phyloP scores from a whole-genome alignment of 1,139 yeast genomes.

The Magnusiomyces suaveolens region DNA sequence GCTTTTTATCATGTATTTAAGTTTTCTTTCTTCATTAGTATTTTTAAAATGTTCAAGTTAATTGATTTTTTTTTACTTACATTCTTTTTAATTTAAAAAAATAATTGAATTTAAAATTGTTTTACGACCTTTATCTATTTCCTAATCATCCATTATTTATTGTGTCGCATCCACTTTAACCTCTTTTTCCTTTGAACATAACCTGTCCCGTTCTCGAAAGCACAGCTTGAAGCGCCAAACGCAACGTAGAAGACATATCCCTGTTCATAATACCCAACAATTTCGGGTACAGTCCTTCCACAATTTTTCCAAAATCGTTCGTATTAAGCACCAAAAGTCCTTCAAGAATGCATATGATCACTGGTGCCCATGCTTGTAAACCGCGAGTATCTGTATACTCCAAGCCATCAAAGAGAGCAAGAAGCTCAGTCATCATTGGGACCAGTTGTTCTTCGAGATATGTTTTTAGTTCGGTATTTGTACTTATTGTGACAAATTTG shows the following conservation, averaged over 20 bases:
- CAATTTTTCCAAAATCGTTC: slow-evolving; percentile 55
- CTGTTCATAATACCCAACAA: slow-evolving; percentile 59
- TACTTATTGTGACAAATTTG: slow-evolving; percentile 1
- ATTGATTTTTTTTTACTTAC: too few relatives aligned
- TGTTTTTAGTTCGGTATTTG: slow-evolving; percentile 9
- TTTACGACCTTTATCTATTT: background rate
- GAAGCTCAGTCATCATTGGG: slow-evolving; percentile 62
- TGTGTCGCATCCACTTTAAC: background rate
- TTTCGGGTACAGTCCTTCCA: slow-evolving; percentile 59
- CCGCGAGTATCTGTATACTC: slow-evolving; percentile 69
- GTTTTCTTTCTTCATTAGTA: too few relatives aligned
- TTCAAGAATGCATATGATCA: slow-evolving; percentile 73
- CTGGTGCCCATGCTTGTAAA: slow-evolving; percentile 83
- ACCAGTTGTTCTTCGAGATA: slow-evolving; percentile 28
- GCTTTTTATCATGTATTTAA: slow-evolving; percentile 4
- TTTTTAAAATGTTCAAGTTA: too few relatives aligned
- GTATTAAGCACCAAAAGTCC: slow-evolving; percentile 73
- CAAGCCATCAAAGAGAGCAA: slow-evolving; percentile 58
- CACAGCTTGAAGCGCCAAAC: slow-evolving; percentile 57
- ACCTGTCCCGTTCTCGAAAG: slow-evolving; percentile 43
- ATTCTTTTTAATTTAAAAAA: too few relatives aligned
- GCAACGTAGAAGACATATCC: slow-evolving; percentile 58
- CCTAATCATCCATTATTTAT: background rate
- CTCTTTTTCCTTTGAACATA: slow-evolving; percentile 4
- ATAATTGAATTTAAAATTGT: too few relatives aligned